Evolutionary conservation across 2,329 filamentous ascomycete genomes (phyloP).

Genomic region (Botryotinia globosa): DNA sequence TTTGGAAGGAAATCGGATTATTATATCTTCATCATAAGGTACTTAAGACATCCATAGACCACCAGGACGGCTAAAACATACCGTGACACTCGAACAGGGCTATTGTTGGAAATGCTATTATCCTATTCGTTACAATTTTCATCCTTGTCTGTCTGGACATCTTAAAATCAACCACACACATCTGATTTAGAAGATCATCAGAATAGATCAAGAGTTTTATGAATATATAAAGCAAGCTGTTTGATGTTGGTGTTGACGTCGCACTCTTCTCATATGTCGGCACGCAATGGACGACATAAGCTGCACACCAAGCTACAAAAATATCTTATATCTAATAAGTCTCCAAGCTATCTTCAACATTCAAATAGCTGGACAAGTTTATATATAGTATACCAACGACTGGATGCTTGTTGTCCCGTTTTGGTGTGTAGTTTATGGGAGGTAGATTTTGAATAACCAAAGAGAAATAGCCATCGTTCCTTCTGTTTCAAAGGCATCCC

Average conservation of each 20-base stretch:
- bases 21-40: conserved; percentile 1
- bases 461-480: not conserved
- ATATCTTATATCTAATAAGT: not conserved
- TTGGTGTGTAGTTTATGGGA: not conserved
- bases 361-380: not conserved
- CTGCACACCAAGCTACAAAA: not conserved
- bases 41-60: not conserved
- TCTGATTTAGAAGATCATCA: not conserved
- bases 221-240: not conserved
- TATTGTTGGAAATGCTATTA: not conserved
- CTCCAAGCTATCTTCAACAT: not conserved
- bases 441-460: not conserved
- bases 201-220: not conserved
- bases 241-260: not conserved
- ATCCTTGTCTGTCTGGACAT: conserved; percentile 3
- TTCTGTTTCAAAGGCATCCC: conserved; percentile 3
- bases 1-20: not conserved
- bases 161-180: not conserved
- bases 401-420: not conserved
- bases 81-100: not conserved
- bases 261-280: not conserved
- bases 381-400: not conserved
- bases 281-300: not conserved
- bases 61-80: not conserved
- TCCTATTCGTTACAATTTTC: not conserved